These are phyloP conservation scores for Xylaria telfairii DNA, from an alignment of 495 filamentous ascomycete species.

Conservation along the genomic window DNA sequence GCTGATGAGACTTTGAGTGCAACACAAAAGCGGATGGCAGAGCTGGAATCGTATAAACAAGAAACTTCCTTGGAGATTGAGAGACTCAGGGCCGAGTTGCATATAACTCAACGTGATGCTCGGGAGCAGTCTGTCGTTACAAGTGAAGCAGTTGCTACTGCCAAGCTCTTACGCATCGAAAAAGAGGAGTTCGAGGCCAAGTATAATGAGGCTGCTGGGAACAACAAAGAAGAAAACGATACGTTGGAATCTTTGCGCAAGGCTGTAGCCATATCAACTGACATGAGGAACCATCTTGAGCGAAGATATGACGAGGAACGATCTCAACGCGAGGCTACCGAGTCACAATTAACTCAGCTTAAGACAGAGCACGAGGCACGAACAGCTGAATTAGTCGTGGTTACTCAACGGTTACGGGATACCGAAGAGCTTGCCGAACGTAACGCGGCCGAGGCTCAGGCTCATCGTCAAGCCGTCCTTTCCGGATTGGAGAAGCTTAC, in stretches of 20 bases:
- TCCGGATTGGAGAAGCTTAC: conserved; percentile 78
- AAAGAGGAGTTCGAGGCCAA: conserved; percentile 79
- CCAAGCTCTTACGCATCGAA: conserved; percentile 78
- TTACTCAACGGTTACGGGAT: conserved; percentile 76
- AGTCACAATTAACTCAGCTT: conserved; percentile 78
- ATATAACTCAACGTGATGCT: conserved; percentile 72
- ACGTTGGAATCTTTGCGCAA: conserved; percentile 77
- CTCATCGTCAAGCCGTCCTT: conserved; percentile 83
- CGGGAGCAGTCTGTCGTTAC: conserved; percentile 79
- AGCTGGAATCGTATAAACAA: conserved; percentile 82
- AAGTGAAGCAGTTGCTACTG: conserved; percentile 74
- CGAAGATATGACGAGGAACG: conserved; percentile 86
- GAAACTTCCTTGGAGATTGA: conserved; percentile 83
- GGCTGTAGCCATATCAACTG: conserved; percentile 77
- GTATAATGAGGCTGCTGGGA: conserved; percentile 68
- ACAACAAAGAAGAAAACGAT: conserved; percentile 71
- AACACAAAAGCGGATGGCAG: conserved; percentile 79
- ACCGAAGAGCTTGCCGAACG: conserved; percentile 91
- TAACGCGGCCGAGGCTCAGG: conserved; percentile 83
- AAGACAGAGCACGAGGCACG: conserved; percentile 85
- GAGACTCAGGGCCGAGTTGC: conserved; percentile 81
- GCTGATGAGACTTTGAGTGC: conserved; percentile 88
- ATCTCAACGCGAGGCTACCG: conserved; percentile 73
- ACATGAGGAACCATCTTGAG: conserved; percentile 77
- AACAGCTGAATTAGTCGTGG: conserved; percentile 77